phyloP scores from a whole-genome alignment of 148 eudicot species.

The Rhododendron henanense region DNA sequence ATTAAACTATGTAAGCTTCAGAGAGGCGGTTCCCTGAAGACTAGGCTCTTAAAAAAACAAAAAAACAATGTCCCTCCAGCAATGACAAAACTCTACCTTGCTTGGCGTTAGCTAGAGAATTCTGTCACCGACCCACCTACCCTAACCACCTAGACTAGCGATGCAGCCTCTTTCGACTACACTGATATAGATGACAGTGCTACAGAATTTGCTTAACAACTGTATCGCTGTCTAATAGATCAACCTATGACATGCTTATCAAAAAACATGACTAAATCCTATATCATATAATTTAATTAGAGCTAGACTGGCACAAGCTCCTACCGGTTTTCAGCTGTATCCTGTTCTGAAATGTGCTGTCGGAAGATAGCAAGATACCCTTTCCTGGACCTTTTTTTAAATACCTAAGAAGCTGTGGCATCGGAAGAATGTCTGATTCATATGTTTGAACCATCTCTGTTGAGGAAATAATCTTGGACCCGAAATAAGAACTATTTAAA shows the following conservation, averaged over 20 bases:
- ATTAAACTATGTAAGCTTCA: background rate
- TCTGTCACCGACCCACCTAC: background rate
- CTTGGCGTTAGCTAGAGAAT: background rate
- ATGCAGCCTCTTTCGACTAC: background rate
- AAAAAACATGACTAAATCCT: background rate
- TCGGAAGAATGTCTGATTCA: background rate
- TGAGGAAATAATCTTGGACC: background rate
- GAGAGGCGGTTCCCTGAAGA: background rate
- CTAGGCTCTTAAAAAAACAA: background rate
- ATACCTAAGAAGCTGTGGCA: background rate
- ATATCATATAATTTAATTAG: background rate
- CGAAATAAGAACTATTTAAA: no score
- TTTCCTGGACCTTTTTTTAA: background rate
- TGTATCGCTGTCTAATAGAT: background rate
- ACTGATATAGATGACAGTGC: background rate
- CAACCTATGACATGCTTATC: background rate
- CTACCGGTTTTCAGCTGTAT: background rate
- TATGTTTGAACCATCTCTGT: background rate
- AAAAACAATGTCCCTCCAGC: background rate
- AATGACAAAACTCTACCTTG: background rate
- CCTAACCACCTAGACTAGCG: background rate
- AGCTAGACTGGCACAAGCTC: background rate
- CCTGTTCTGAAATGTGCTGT: background rate
- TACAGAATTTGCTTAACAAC: background rate
- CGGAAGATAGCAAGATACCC: background rate